phyloP scores from a whole-genome alignment of 2,329 filamentous ascomycete genomes.

The Thelonectria rubi region DNA sequence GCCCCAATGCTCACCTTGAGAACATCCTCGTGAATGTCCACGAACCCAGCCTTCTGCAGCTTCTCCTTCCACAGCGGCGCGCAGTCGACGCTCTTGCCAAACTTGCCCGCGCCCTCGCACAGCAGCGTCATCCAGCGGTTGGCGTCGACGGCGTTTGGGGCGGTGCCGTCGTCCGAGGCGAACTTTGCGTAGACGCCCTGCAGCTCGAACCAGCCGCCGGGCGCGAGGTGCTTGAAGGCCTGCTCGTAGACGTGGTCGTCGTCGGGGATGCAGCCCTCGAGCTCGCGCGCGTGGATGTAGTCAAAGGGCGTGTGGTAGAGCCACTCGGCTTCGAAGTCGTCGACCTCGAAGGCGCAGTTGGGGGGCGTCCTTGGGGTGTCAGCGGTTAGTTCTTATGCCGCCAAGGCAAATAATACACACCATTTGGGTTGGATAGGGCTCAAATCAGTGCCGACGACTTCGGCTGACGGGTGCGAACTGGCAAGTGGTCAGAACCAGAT shows the following conservation, averaged over 20 bases:
- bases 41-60: background rate
- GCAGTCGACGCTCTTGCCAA: constrained; percentile 5
- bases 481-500: constrained; percentile 24
- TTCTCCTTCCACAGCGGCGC: constrained; percentile 1
- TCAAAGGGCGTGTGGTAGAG: constrained; percentile 34
- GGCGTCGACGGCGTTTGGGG: constrained; percentile 30
- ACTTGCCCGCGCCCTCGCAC: background rate
- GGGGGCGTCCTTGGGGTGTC: constrained; percentile 55
- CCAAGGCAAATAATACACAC: background rate
- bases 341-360: constrained; percentile 66
- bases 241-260: constrained; percentile 32
- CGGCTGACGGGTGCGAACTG: constrained; percentile 47
- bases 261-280: constrained; percentile 45
- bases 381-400: background rate
- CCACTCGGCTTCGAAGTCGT: constrained; percentile 67
- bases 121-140: constrained; percentile 1
- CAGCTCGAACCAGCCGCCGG: constrained; percentile 57
- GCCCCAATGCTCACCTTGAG: background rate
- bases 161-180: constrained; percentile 50
- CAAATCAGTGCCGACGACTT: constrained; percentile 49
- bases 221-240: constrained; percentile 48
- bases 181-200: constrained; percentile 46
- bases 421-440: constrained; percentile 51
- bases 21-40: background rate
- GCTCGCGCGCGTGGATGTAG: constrained; percentile 46